Conservation (phyloP, 371 early-diverging fungal genomes). For the Mucor irregularis region DNA sequence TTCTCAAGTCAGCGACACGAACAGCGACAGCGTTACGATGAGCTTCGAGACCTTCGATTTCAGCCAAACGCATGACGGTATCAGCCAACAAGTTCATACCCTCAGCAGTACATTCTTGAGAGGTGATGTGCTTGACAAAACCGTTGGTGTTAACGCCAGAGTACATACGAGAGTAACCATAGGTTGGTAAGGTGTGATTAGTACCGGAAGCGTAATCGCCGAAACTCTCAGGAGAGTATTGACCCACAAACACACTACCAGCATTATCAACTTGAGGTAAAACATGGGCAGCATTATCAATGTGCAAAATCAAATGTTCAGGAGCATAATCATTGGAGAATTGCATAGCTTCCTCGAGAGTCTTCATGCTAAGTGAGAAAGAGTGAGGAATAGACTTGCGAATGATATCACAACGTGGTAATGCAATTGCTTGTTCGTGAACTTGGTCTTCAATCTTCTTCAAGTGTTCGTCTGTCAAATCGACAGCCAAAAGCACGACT, state of each 20-base stretch:
- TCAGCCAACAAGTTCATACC: conserved; percentile 87
- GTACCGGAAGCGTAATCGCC: conserved; percentile 99
- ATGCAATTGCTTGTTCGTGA: conserved; percentile 75
- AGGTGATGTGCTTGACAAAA: conserved; percentile 94
- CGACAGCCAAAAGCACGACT: conserved; percentile 92
- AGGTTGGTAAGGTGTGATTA: conserved; percentile 98
- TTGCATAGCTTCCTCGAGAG: conserved; percentile 75
- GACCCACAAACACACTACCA: conserved; percentile 96
- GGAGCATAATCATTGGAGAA: conserved; percentile 97
- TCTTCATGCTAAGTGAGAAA: conserved; percentile 68
- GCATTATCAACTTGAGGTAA: conserved; percentile 80
- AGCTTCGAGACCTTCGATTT: conserved; percentile 93
- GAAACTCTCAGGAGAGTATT: conserved; percentile 95
- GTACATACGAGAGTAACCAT: conserved; percentile 97
- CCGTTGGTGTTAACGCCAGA: conserved; percentile 95
- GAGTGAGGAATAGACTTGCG: conserved; percentile 85
- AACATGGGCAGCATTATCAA: conserved; percentile 70
- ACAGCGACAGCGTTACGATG: conserved; percentile 95
- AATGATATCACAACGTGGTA: conserved; percentile 91
- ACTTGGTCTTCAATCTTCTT: conserved; percentile 79
- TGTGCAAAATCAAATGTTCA: conserved; percentile 95
- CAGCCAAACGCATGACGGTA: conserved; percentile 91
- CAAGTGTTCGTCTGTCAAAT: conserved; percentile 62
- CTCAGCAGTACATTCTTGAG: conserved; percentile 87
- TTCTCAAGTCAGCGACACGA: conserved; percentile 72